Percentiles rank a stretch among this genome's conserved stretches.
Conservation (phyloP, 1,284 basidiomycete species). For the Papiliotrema laurentii region DNA sequence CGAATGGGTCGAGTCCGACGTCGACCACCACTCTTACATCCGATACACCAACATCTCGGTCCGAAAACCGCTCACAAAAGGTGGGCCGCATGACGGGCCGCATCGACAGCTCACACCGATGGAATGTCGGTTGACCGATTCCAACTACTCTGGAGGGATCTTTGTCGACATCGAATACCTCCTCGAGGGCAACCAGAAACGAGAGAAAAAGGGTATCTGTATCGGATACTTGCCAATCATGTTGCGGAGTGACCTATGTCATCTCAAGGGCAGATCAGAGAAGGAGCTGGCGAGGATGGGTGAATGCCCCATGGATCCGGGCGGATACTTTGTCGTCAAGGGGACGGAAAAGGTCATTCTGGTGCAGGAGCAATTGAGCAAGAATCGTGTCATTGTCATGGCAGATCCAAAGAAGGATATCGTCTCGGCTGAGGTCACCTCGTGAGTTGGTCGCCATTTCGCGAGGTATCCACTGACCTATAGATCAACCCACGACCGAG, state of each 20-base stretch:
- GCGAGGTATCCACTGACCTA: neutral
- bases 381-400: constrained; percentile 99
- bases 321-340: constrained; percentile 98
- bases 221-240: constrained; percentile 96
- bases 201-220: constrained; percentile 70
- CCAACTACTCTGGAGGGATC: constrained; percentile 91
- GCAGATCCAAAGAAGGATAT: constrained; percentile 83
- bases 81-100: constrained; percentile 57
- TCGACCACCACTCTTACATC: constrained; percentile 95
- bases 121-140: constrained; percentile 94
- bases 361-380: constrained; percentile 97
- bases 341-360: constrained; percentile 99
- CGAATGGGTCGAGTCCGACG: constrained; percentile 88
- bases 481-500: constrained; percentile 94
- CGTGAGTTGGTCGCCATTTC: constrained; percentile 55
- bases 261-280: constrained; percentile 72
- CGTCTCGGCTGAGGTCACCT: constrained; percentile 95
- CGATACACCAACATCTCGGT: constrained; percentile 95
- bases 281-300: constrained; percentile 83
- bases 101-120: constrained; percentile 88
- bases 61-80: constrained; percentile 83
- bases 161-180: constrained; percentile 95
- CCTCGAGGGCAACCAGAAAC: constrained; percentile 80
- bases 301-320: constrained; percentile 97
- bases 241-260: constrained; percentile 92